A percentile compares a stretch with the other conserved stretches of the same genome.
phyloP scores from a whole-genome alignment of 83 land plant species.

The Diphasiastrum complanatum region DNA sequence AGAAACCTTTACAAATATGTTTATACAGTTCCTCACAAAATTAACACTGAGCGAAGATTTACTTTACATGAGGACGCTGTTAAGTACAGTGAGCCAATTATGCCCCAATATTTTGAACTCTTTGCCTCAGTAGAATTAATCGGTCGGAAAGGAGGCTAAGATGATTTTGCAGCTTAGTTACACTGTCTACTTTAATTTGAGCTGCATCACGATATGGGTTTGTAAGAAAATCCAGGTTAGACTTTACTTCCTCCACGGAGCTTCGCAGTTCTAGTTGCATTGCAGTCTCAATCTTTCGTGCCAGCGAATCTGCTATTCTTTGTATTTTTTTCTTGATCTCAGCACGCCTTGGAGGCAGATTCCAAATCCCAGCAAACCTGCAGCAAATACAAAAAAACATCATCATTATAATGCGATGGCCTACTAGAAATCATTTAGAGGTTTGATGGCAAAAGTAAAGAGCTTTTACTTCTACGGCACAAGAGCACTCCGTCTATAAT shows the following conservation, averaged over 20 bases:
- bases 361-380: conserved; percentile 67
- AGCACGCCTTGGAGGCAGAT: conserved; percentile 49
- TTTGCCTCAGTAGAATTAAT: conserved; percentile 11
- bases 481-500: too few species aligned
- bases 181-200: conserved; percentile 8
- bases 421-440: background rate
- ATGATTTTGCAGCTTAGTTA: conserved; percentile 5
- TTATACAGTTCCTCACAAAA: too few species aligned
- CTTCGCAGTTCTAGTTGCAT: conserved; percentile 55
- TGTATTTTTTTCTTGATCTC: conserved; percentile 52
- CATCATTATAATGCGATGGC: background rate
- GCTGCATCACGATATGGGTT: conserved; percentile 17
- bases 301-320: conserved; percentile 49
- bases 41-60: too few species aligned
- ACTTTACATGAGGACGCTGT: background rate
- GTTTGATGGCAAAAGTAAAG: too few species aligned
- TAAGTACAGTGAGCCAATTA: background rate
- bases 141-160: conserved; percentile 1
- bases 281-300: conserved; percentile 53
- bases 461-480: too few species aligned
- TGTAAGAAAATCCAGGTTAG: conserved; percentile 15
- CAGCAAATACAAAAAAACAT: background rate
- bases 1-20: too few species aligned
- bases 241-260: conserved; percentile 17
- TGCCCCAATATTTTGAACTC: conserved; percentile 38